Percentiles rank a stretch among this genome's conserved stretches.
Evolutionary conservation across 2,329 filamentous ascomycete genomes (phyloP).

Genomic region (Aureobasidium sp.): DNA sequence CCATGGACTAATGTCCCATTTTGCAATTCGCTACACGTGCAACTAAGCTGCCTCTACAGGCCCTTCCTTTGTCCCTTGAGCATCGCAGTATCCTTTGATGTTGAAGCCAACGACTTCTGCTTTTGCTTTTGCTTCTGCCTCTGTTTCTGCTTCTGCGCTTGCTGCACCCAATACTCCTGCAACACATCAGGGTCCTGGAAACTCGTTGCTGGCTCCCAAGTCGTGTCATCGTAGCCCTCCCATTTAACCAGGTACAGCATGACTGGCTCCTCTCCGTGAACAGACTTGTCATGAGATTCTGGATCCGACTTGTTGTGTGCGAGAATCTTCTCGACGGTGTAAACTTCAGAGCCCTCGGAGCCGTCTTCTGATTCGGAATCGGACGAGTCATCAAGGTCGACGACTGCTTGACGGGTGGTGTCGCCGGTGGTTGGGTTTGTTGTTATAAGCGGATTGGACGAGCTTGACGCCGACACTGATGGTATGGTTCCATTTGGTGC

Average conservation of each 20-base stretch:
- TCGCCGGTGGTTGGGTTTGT: neutral
- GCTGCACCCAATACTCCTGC: slow-evolving; percentile 18
- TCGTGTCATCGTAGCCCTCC: slow-evolving; percentile 23
- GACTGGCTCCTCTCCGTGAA: slow-evolving; percentile 19
- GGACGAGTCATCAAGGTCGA: slow-evolving; percentile 11
- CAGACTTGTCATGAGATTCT: slow-evolving; percentile 18
- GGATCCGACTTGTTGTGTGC: slow-evolving; percentile 24
- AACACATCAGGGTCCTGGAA: slow-evolving; percentile 23
- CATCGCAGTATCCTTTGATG: neutral
- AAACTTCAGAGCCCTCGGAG: slow-evolving; percentile 7
- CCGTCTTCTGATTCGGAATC: slow-evolving; percentile 6
- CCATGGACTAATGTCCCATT: neutral
- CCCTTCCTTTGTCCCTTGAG: neutral
- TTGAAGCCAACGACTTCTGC: neutral
- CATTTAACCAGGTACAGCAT: slow-evolving; percentile 28
- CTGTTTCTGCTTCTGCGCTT: neutral
- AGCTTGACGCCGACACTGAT: neutral
- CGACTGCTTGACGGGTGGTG: neutral
- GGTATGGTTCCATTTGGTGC: neutral
- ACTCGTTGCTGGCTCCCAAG: slow-evolving; percentile 27
- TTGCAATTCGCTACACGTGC: neutral
- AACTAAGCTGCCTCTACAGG: neutral
- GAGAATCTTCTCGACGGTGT: slow-evolving; percentile 23
- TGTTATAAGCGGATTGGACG: neutral
- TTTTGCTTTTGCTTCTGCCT: neutral